A percentile compares a stretch with the other conserved stretches of the same genome.
Evolutionary conservation across 352 stramenopile genomes (phyloP).

Genomic region (Globisporangium uncinulatum): DNA sequence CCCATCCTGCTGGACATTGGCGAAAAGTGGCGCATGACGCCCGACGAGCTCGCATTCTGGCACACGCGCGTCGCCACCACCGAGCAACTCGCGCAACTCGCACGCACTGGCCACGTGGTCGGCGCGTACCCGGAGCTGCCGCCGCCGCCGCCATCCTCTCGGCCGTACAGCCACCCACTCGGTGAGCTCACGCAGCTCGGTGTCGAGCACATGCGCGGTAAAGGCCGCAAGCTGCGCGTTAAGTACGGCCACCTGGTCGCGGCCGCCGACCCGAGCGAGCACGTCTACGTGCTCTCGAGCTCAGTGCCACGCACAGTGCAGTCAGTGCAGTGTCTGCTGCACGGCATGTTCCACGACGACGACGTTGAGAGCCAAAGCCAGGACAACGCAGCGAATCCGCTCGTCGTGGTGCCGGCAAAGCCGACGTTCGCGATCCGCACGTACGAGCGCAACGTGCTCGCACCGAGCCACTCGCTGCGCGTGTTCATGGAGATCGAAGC

Average conservation of each 20-base stretch:
- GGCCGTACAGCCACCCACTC: conserved; percentile 37
- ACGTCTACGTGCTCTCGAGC: conserved; percentile 76
- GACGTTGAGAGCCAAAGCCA: conserved; percentile 4
- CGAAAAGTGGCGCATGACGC: conserved; percentile 40
- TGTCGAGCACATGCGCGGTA: conserved; percentile 62
- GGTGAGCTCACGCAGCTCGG: conserved; percentile 59
- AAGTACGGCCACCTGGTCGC: conserved; percentile 42
- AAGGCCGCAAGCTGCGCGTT: conserved; percentile 40
- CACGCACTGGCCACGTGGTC: conserved; percentile 40
- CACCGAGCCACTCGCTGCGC: conserved; percentile 46
- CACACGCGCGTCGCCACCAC: conserved; percentile 39
- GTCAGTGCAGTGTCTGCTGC: conserved; percentile 68
- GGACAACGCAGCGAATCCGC: too few species aligned
- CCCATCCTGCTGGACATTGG: conserved; percentile 62
- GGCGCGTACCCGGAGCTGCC: conserved; percentile 38
- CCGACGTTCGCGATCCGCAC: conserved; percentile 57
- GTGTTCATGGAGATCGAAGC: conserved; percentile 72
- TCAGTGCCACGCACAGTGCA: conserved; percentile 70
- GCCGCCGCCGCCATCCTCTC: conserved; percentile 33
- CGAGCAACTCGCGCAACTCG: conserved; percentile 40
- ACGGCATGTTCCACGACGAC: conserved; percentile 59
- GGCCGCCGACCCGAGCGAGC: conserved; percentile 23
- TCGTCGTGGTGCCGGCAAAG: background rate
- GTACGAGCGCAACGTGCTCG: conserved; percentile 58
- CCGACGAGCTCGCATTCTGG: conserved; percentile 63